These are phyloP conservation scores for Tanacetum coccineum DNA, from an alignment of 129 eudicot species.

Conservation along the genomic window DNA sequence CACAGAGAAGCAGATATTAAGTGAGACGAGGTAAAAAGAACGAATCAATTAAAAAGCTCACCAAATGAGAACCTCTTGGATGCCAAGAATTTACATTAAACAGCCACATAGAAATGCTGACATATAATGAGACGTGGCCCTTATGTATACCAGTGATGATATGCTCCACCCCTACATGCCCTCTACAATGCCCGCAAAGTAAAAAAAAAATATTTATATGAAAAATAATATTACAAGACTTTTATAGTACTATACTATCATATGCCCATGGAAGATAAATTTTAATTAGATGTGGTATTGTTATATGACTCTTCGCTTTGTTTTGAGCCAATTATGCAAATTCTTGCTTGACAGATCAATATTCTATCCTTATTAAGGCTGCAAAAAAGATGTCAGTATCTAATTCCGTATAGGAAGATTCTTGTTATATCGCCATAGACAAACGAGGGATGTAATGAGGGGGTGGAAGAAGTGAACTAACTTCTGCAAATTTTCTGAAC, in stretches of 20 bases:
- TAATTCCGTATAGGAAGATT: conserved; percentile 25
- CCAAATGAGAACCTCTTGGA: background rate
- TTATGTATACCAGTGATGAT: conserved; percentile 14
- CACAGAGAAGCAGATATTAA: conserved; percentile 16
- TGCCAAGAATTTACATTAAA: conserved; percentile 12
- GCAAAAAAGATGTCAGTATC: conserved; percentile 30
- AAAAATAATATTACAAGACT: background rate
- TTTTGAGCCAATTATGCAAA: conserved; percentile 35
- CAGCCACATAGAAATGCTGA: conserved; percentile 1
- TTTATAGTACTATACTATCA: background rate
- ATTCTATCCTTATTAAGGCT: conserved; percentile 32
- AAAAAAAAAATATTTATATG: background rate
- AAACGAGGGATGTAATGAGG: too few species aligned
- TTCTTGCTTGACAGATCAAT: conserved; percentile 19
- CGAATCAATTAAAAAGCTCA: conserved; percentile 9
- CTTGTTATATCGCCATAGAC: background rate
- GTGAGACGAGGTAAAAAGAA: conserved; percentile 26
- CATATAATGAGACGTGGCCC: conserved; percentile 16
- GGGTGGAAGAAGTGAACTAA: too few species aligned
- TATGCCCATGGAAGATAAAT: conserved; percentile 3
- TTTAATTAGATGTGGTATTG: background rate
- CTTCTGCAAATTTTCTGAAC: too few species aligned
- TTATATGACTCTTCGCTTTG: conserved; percentile 31
- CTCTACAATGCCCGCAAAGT: background rate
- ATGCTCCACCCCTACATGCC: conserved; percentile 2